Conservation (phyloP, 2,329 filamentous ascomycete species). For the Ascochyta viciae-villosae region DNA sequence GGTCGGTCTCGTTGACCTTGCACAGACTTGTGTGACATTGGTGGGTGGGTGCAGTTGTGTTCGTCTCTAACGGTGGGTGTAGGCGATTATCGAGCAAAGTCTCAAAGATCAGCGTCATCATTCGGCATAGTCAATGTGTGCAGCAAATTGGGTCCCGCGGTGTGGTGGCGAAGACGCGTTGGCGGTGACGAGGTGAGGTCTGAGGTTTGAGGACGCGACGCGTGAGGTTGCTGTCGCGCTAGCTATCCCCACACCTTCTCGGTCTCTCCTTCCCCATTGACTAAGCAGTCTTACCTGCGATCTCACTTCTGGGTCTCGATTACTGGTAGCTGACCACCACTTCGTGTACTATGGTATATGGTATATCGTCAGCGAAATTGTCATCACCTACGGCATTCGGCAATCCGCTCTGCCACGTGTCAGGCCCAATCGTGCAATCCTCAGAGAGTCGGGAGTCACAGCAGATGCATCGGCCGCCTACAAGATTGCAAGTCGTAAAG, state of each 20-base stretch:
- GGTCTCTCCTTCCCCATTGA: not conserved
- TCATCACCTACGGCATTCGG: slow-evolving; percentile 2
- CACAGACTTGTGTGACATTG: too few species aligned
- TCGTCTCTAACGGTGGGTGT: not conserved
- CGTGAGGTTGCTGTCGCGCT: not conserved
- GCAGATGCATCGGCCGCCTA: too few species aligned
- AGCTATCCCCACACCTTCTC: not conserved
- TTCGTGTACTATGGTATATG: not conserved
- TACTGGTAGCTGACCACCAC: not conserved
- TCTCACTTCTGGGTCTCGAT: not conserved
- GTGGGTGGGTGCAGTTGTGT: too few species aligned
- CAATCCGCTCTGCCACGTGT: not conserved
- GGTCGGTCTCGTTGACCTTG: too few species aligned
- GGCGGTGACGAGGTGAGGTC: not conserved
- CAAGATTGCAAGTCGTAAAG: too few species aligned
- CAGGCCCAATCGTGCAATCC: too few species aligned
- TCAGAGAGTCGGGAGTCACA: too few species aligned
- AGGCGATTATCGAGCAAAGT: not conserved
- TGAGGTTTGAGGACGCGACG: slow-evolving; percentile 1
- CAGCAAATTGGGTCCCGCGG: not conserved
- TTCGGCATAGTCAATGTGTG: not conserved
- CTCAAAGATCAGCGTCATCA: not conserved
- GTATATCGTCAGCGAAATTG: slow-evolving; percentile 2
- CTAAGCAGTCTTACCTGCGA: not conserved
- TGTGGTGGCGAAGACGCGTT: not conserved